Conservation (phyloP, 129 eudicot genomes). For the Kitagawia praeruptora region DNA sequence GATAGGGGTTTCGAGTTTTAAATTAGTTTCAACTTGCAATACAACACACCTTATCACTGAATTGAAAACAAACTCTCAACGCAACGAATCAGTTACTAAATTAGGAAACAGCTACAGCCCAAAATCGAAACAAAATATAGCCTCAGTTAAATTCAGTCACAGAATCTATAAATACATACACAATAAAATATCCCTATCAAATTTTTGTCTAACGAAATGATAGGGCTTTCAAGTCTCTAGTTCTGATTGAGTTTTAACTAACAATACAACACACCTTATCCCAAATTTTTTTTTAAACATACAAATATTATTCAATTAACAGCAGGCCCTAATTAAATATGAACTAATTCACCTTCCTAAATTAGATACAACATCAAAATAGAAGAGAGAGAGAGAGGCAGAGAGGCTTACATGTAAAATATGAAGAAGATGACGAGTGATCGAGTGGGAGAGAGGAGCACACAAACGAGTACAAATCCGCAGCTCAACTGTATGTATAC, state of each 20-base stretch:
- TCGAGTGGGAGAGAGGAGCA: neutral
- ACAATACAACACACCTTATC: neutral
- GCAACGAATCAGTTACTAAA: neutral
- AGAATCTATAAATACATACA: neutral
- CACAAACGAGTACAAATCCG: neutral
- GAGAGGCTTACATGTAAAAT: neutral
- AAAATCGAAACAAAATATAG: neutral
- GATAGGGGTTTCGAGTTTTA: neutral
- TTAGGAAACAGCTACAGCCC: too few species aligned
- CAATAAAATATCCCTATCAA: neutral
- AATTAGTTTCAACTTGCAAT: neutral
- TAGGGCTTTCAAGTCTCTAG: neutral
- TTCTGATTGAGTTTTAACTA: neutral
- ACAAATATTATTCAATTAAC: neutral
- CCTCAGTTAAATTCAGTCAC: neutral
- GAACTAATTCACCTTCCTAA: neutral
- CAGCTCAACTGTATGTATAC: neutral
- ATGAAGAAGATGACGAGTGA: constrained; percentile 2
- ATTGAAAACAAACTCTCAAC: neutral
- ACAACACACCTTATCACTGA: neutral
- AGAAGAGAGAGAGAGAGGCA: neutral
- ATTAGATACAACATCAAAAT: neutral
- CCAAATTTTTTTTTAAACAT: too few species aligned
- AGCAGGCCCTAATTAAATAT: neutral
- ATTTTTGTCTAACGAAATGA: neutral